phyloP scores from a whole-genome alignment of 1,284 basidiomycete species.

The Wallemia mellicola region DNA sequence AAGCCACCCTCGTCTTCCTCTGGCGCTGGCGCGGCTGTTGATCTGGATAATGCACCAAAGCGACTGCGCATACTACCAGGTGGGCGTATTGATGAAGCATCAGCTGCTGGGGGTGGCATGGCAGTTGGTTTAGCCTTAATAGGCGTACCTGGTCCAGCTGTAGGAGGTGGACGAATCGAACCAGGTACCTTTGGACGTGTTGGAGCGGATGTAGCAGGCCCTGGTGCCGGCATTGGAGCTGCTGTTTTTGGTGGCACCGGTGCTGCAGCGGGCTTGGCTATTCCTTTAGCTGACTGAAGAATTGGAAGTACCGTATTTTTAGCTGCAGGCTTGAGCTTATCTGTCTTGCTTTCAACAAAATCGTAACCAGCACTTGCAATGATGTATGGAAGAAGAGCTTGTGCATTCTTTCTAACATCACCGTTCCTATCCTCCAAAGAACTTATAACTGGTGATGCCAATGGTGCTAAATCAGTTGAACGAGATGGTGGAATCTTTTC shows the following conservation, averaged over 20 bases:
- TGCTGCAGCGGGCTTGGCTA: conserved; percentile 6
- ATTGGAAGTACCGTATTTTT: conserved; percentile 54
- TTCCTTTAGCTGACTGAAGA: conserved; percentile 31
- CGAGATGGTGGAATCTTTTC: conserved; percentile 17
- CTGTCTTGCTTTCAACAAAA: conserved; percentile 57
- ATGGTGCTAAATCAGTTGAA: conserved; percentile 39
- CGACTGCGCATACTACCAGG: background rate
- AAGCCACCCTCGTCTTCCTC: background rate
- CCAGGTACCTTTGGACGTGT: conserved; percentile 2
- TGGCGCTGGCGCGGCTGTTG: background rate
- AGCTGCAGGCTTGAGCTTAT: conserved; percentile 69
- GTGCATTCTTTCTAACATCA: conserved; percentile 75
- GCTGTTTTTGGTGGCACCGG: conserved; percentile 12
- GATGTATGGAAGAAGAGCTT: conserved; percentile 46
- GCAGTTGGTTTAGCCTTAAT: conserved; percentile 2
- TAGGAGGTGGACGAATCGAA: background rate
- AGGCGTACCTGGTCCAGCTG: conserved; percentile 1
- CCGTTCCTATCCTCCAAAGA: conserved; percentile 72
- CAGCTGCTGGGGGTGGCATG: conserved; percentile 3
- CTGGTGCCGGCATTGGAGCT: conserved; percentile 13
- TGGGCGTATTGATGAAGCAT: background rate
- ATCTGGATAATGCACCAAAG: background rate
- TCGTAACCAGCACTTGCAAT: conserved; percentile 54
- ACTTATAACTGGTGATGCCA: conserved; percentile 37
- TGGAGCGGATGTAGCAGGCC: conserved; percentile 9